Base-by-base conservation (phyloP, 1,284 basidiomycete species). In the Gomphus sp. region DNA sequence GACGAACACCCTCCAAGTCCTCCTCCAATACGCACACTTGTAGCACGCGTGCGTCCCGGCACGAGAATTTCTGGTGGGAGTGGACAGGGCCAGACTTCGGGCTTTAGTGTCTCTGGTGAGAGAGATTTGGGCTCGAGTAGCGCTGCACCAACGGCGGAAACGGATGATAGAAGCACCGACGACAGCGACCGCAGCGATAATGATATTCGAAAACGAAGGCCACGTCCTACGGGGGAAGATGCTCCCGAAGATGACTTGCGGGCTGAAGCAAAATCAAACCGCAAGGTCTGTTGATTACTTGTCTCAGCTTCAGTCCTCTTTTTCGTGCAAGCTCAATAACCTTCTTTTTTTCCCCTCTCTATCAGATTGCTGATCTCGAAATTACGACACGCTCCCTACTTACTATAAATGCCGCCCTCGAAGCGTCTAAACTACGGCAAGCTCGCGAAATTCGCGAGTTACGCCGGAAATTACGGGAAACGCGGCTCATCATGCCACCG, bases 351-450 rank as follows among this genome's bases (percentile, higher is more conserved):
- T 1, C 58, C n/a, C 45, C 57, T 18, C 48, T 45, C 52, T 11
- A 39, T 22, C 63, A 91, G 89, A 91, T 91, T 61, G 88, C 84
- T 14, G 89, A 91, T 71, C 73, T 91, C 18, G 87, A 91, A 71
- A 91, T 91, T 64, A 87, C 87, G 10, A 91, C 89, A 68, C 79
- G 80, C 44, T 91, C 89, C 5, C 75, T 91, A 25, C 74, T 91
- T 50, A 80, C 82, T 2, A 90, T 91, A 70, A 91, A 91, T 65
- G 73, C 82, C 0, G 78, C 83, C 37, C 74, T 91, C 8, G 89
- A 91, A 69, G 79, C 82, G 39, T 81, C 81, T 52, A 89, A 88
- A 69, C 80, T 85, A 64, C 76, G 77, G n/a, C 89, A 91, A 66
- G 84, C 85, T 7, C 87, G 84, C 66, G 89, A 91, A 69, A 90